Percentiles rank a stretch among this genome's conserved stretches.
phyloP scores from a whole-genome alignment of 2,329 filamentous ascomycete genomes.

The Parasarocladium wereldwijsianum region DNA sequence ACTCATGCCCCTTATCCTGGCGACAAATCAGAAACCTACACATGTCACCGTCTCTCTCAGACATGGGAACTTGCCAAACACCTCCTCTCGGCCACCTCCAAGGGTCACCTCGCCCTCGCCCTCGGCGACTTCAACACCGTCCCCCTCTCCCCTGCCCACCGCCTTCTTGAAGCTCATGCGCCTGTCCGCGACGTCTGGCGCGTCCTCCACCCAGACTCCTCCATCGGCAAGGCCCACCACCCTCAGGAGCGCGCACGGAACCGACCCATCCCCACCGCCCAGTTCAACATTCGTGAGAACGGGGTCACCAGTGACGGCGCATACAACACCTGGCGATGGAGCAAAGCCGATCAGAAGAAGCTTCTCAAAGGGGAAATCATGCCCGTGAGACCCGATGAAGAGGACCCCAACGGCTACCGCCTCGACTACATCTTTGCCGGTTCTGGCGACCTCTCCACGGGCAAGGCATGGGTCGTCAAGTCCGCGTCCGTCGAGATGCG shows the following conservation, averaged over 20 bases:
- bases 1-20: constrained; percentile 77
- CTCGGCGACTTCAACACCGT: constrained; percentile 95
- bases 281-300: constrained; percentile 65
- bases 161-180: constrained; percentile 58
- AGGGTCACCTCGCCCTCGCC: constrained; percentile 71
- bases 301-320: constrained; percentile 77
- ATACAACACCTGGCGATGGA: constrained; percentile 91
- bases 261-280: constrained; percentile 56
- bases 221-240: constrained; percentile 58
- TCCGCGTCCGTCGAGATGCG: constrained; percentile 64
- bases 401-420: constrained; percentile 66
- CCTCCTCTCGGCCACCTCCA: constrained; percentile 64
- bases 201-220: constrained; percentile 68
- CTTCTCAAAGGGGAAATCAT: constrained; percentile 44
- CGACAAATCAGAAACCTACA: constrained; percentile 42
- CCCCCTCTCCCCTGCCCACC: constrained; percentile 73
- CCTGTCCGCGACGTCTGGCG: constrained; percentile 77
- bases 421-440: constrained; percentile 90
- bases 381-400: constrained; percentile 44
- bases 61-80: constrained; percentile 91
- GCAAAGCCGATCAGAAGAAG: constrained; percentile 51
- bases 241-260: constrained; percentile 47
- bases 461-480: constrained; percentile 51
- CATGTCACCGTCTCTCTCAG: constrained; percentile 81
- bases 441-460: constrained; percentile 17